These are phyloP conservation scores for Arbutus unedo DNA, from an alignment of 148 eudicot species.

Conservation along the genomic window DNA sequence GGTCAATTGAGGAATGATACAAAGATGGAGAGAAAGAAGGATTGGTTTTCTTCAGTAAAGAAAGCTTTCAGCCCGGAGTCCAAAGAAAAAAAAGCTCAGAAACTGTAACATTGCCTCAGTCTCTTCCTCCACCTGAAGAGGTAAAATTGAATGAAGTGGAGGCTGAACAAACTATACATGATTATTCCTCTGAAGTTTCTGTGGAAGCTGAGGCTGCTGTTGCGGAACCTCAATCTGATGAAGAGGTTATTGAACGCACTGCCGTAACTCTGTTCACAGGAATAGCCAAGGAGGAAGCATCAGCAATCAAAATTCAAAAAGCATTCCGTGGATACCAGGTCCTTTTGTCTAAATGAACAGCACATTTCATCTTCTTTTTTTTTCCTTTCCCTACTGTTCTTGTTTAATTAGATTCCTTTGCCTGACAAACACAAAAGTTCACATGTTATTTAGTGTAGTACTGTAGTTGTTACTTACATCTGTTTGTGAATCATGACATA, in stretches of 20 bases:
- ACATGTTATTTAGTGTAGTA: background rate
- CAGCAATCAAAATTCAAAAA: constrained; percentile 77
- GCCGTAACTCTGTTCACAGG: constrained; percentile 34
- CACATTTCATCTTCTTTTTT: background rate
- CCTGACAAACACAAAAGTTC: background rate
- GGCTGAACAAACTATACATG: constrained; percentile 43
- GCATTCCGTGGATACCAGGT: constrained; percentile 83
- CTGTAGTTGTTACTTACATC: background rate
- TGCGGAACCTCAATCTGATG: constrained; percentile 50
- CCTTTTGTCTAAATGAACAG: background rate
- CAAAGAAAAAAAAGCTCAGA: constrained; percentile 44
- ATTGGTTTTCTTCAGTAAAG: constrained; percentile 76
- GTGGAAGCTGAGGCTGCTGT: constrained; percentile 42
- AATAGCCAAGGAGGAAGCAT: constrained; percentile 60
- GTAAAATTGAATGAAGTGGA: constrained; percentile 32
- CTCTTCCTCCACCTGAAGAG: constrained; percentile 36
- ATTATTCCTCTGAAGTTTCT: constrained; percentile 34
- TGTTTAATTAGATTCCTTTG: background rate
- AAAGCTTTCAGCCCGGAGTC: constrained; percentile 68
- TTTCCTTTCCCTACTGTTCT: background rate
- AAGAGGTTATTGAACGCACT: constrained; percentile 46
- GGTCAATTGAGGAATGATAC: constrained; percentile 32
- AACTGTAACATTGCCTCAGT: constrained; percentile 16
- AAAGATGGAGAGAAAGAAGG: constrained; percentile 74
- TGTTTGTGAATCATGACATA: background rate